Conservation (phyloP, 1,284 basidiomycete species). For the Trametes sp. region DNA sequence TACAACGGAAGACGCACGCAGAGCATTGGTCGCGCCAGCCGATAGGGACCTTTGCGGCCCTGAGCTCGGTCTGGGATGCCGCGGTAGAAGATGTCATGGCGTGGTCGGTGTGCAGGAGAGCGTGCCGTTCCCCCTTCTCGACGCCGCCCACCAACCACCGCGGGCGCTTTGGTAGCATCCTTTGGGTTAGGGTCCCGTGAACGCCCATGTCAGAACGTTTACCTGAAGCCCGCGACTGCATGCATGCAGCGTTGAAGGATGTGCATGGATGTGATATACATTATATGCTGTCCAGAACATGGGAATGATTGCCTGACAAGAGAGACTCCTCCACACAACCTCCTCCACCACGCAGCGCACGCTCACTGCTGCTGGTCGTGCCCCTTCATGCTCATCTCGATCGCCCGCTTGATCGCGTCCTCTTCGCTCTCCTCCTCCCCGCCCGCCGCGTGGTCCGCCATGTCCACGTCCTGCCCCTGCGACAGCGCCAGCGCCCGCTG, state of each 20-base stretch:
- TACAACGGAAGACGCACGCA: constrained; percentile 64
- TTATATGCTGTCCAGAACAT: constrained; percentile 25
- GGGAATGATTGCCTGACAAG: not conserved
- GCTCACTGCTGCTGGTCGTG: constrained; percentile 39
- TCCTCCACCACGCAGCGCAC: not conserved
- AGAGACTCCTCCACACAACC: constrained; percentile 5
- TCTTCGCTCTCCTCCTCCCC: constrained; percentile 54
- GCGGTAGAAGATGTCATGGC: constrained; percentile 75
- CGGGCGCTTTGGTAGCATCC: not conserved
- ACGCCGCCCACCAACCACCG: not conserved
- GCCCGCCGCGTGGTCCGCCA: constrained; percentile 53
- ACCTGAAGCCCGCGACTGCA: no score
- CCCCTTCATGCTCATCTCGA: constrained; percentile 57
- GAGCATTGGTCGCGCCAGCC: constrained; percentile 93
- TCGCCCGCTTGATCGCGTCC: constrained; percentile 68
- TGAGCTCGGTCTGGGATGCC: constrained; percentile 86
- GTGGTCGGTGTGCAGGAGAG: constrained; percentile 6
- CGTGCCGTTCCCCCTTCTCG: not conserved
- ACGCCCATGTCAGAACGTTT: no score
- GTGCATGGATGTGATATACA: constrained; percentile 25
- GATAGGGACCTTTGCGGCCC: constrained; percentile 78
- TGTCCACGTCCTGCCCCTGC: constrained; percentile 54
- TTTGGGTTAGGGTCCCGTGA: constrained; percentile 17
- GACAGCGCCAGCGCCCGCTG: constrained; percentile 71
- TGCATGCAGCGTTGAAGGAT: no score